phyloP scores from a whole-genome alignment of 306 rosid species.

The Pueraria montana region DNA sequence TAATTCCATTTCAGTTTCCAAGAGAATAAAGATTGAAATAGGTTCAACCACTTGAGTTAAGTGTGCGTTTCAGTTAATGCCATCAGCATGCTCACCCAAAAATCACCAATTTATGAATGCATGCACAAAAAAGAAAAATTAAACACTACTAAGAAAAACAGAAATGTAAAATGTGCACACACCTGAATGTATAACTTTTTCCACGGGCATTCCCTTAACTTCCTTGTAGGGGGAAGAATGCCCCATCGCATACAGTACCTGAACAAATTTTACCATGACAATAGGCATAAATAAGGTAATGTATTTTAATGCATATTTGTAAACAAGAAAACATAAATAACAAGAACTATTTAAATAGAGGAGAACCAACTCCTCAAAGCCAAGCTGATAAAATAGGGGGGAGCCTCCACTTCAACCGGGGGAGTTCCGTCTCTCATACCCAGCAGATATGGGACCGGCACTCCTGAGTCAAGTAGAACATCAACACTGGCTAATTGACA shows the following conservation, averaged over 20 bases:
- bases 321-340: slow-evolving; percentile 35
- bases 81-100: slow-evolving; percentile 21
- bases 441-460: slow-evolving; percentile 25
- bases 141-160: neutral
- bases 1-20: slow-evolving; percentile 45
- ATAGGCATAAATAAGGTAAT: slow-evolving; percentile 28
- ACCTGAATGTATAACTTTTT: slow-evolving; percentile 86
- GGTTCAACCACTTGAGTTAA: neutral
- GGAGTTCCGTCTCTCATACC: slow-evolving; percentile 30
- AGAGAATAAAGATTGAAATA: slow-evolving; percentile 32
- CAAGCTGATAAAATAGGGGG: slow-evolving; percentile 48
- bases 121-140: neutral
- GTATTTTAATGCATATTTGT: neutral
- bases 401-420: slow-evolving; percentile 42
- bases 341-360: slow-evolving; percentile 40
- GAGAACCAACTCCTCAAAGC: slow-evolving; percentile 55
- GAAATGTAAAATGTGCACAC: slow-evolving; percentile 14
- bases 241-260: slow-evolving; percentile 98
- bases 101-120: slow-evolving; percentile 26
- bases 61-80: slow-evolving; percentile 16
- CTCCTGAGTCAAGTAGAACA: slow-evolving; percentile 38
- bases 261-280: slow-evolving; percentile 36
- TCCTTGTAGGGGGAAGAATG: slow-evolving; percentile 69
- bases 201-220: slow-evolving; percentile 88
- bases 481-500: slow-evolving; percentile 37